phyloP scores from a whole-genome alignment of 1,284 basidiomycete genomes.

The Ustilago bromivora region DNA sequence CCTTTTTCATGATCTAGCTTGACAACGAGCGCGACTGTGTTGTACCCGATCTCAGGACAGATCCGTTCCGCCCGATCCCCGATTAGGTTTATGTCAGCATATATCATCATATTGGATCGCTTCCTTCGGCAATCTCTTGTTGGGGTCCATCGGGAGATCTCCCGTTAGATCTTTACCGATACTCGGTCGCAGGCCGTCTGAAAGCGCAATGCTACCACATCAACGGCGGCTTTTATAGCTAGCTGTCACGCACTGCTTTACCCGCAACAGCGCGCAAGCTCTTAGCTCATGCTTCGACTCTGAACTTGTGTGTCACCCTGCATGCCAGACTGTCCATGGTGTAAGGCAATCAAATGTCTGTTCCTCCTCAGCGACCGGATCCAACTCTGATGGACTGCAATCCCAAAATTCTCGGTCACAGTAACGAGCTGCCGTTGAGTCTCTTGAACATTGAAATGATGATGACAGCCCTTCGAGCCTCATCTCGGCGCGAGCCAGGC shows the following conservation, averaged over 20 bases:
- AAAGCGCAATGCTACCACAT: too few relatives aligned
- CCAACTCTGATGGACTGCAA: background rate
- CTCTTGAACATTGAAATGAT: too few relatives aligned
- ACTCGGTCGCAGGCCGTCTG: too few relatives aligned
- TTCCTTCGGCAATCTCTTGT: background rate
- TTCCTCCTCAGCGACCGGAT: background rate
- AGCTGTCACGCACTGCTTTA: conserved; percentile 2
- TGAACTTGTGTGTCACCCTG: background rate
- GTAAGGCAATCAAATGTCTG: too few relatives aligned
- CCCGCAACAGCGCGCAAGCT: background rate
- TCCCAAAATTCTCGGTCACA: background rate
- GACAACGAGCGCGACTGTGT: too few relatives aligned
- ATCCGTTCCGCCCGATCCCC: too few relatives aligned
- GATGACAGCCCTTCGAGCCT: background rate
- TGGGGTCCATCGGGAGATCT: background rate
- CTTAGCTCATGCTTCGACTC: background rate
- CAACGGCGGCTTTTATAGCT: too few relatives aligned
- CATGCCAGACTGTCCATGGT: background rate
- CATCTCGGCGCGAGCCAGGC: background rate
- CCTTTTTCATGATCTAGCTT: too few relatives aligned
- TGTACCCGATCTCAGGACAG: too few relatives aligned
- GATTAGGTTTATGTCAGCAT: too few relatives aligned
- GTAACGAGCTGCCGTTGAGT: background rate
- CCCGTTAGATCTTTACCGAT: background rate
- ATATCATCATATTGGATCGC: too few relatives aligned